phyloP scores from a whole-genome alignment of 179 eudicot genomes.

The Beta corolliflora region DNA sequence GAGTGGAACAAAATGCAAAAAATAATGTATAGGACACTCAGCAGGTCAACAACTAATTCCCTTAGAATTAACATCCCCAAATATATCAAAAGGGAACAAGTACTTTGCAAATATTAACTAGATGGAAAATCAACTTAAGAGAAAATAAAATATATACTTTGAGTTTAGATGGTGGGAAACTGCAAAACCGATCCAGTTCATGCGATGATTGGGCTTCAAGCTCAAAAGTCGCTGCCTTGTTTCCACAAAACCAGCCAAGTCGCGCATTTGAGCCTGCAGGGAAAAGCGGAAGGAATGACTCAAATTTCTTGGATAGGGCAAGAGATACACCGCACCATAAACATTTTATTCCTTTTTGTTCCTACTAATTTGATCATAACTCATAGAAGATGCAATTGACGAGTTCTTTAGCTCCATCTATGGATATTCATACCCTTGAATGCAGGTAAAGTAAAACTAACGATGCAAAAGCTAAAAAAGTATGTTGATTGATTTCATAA shows the following conservation, averaged over 20 bases:
- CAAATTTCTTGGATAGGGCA: background rate
- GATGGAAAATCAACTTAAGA: background rate
- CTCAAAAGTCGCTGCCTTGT: conserved; percentile 96
- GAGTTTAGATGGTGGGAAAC: conserved; percentile 88
- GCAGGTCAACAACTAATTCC: background rate
- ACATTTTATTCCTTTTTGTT: background rate
- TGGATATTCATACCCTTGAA: background rate
- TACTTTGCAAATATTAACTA: conserved; percentile 1
- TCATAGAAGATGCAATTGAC: background rate
- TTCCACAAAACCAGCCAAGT: conserved; percentile 93
- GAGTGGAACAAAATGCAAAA: too few relatives aligned
- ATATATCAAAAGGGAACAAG: background rate
- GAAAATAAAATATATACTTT: conserved; percentile 46
- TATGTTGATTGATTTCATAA: background rate
- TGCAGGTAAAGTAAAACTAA: background rate
- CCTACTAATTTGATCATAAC: background rate
- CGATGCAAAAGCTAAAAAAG: background rate
- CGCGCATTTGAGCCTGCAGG: conserved; percentile 97
- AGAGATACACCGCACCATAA: background rate
- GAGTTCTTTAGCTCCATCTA: too few relatives aligned
- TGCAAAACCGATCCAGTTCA: conserved; percentile 99
- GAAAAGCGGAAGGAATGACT: conserved; percentile 1
- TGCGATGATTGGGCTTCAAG: conserved; percentile 96
- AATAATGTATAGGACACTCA: too few relatives aligned
- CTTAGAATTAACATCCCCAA: background rate